phyloP scores from a whole-genome alignment of 345 rosid genomes.

The Dipteronia dyeriana region DNA sequence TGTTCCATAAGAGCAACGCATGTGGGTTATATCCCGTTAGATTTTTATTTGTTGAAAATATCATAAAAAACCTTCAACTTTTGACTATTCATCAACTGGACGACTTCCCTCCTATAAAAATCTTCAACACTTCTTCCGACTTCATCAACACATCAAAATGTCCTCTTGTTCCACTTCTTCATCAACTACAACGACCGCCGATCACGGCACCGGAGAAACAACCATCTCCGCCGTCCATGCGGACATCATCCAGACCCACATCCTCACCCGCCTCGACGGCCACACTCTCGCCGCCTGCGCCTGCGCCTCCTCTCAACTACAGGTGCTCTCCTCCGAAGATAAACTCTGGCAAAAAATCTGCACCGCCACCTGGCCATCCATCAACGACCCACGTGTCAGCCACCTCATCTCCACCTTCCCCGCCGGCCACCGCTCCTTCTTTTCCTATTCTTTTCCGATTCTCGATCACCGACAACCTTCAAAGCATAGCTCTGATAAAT shows the following conservation, averaged over 20 bases:
- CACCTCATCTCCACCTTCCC: slow-evolving; percentile 51
- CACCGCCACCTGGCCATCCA: slow-evolving; percentile 65
- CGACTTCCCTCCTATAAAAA: background rate
- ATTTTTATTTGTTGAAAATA: no score
- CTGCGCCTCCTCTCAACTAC: slow-evolving; percentile 50
- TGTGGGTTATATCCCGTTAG: no score
- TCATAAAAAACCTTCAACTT: background rate
- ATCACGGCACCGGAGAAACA: background rate
- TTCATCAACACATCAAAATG: background rate
- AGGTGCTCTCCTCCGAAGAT: slow-evolving; percentile 44
- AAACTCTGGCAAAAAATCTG: slow-evolving; percentile 57
- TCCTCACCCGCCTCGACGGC: slow-evolving; percentile 77
- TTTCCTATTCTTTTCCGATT: slow-evolving; percentile 59
- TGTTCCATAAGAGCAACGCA: no score
- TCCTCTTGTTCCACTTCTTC: slow-evolving; percentile 10
- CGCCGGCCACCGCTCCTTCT: slow-evolving; percentile 60
- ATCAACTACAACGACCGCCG: slow-evolving; percentile 3
- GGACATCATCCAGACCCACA: slow-evolving; percentile 54
- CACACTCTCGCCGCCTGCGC: slow-evolving; percentile 55
- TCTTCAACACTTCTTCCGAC: background rate
- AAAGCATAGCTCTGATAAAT: background rate
- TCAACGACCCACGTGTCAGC: slow-evolving; percentile 34
- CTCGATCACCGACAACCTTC: slow-evolving; percentile 25
- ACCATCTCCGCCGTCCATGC: slow-evolving; percentile 50
- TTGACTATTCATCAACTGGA: background rate